A percentile compares a stretch with the other conserved stretches of the same genome.
Evolutionary conservation across 1,284 basidiomycete species (phyloP).

Genomic region (Thelephora terrestris): DNA sequence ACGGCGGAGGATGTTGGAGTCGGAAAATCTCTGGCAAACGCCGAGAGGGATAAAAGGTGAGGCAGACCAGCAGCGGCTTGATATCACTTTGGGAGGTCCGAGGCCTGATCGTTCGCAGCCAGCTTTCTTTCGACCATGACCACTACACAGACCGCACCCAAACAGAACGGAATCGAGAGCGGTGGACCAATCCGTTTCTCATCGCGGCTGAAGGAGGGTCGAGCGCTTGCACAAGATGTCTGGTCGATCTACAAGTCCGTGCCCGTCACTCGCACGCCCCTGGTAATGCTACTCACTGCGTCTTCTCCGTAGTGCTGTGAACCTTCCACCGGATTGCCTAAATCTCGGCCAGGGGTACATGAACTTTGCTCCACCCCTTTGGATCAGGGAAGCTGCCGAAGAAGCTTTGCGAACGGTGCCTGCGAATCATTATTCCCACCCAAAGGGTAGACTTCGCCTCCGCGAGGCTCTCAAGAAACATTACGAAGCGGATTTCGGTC

Average conservation of each 20-base stretch:
- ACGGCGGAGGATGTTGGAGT: too few species aligned
- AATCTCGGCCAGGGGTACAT: conserved; percentile 94
- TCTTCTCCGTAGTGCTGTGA: conserved; percentile 50
- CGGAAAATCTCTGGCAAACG: too few species aligned
- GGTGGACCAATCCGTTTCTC: conserved; percentile 27
- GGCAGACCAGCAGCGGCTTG: too few species aligned
- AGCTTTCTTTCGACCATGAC: conserved; percentile 2
- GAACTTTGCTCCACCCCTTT: conserved; percentile 82
- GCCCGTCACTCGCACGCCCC: conserved; percentile 6
- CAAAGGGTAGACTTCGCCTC: conserved; percentile 78
- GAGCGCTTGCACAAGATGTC: conserved; percentile 74
- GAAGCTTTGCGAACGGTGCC: conserved; percentile 59
- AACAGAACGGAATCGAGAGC: conserved; percentile 9
- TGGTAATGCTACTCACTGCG: conserved; percentile 8
- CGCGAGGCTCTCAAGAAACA: conserved; percentile 77
- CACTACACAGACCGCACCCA: conserved; percentile 9
- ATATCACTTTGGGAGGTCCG: background rate
- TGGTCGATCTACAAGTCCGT: conserved; percentile 90
- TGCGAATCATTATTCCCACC: conserved; percentile 86
- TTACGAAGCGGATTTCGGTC: conserved; percentile 64
- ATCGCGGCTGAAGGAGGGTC: conserved; percentile 58
- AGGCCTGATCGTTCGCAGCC: background rate
- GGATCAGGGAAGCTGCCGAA: conserved; percentile 72
- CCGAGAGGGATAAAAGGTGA: too few species aligned
- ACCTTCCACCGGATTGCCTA: conserved; percentile 79